Evolutionary conservation across 495 filamentous ascomycete genomes (phyloP).

Genomic region (Terfezia boudieri): DNA sequence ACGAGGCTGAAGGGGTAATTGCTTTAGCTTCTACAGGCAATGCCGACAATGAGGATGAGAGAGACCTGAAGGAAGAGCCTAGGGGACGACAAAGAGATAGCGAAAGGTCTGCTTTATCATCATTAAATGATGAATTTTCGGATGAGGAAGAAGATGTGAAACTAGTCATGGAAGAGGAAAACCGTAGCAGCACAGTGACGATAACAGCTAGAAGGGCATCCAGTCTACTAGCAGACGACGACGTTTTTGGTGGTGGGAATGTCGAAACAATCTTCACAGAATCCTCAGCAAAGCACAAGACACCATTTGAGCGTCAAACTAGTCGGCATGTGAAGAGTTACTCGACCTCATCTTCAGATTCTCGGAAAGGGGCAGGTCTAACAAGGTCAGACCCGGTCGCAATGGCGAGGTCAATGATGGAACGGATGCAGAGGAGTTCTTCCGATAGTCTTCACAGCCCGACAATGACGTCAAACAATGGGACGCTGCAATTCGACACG

Average conservation of each 20-base stretch:
- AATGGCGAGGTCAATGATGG: neutral
- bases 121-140: neutral
- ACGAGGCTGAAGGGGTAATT: conserved; percentile 74
- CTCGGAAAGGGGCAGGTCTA: neutral
- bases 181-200: neutral
- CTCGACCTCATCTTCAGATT: neutral
- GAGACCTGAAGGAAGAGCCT: neutral
- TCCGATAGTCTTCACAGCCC: neutral
- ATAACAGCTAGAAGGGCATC: neutral
- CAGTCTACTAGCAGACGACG: neutral
- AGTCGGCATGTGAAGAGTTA: neutral
- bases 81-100: neutral
- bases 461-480: neutral
- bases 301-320: neutral
- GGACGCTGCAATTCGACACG: neutral
- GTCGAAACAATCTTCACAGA: neutral
- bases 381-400: neutral
- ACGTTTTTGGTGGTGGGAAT: neutral
- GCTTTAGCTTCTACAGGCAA: conserved; percentile 39
- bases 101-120: neutral
- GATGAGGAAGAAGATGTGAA: neutral
- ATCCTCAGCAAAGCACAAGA: neutral
- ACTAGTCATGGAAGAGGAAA: neutral
- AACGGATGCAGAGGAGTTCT: neutral
- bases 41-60: neutral